Evolutionary conservation across 2,329 filamentous ascomycete genomes (phyloP).

Genomic region (Seiridium unicorne): DNA sequence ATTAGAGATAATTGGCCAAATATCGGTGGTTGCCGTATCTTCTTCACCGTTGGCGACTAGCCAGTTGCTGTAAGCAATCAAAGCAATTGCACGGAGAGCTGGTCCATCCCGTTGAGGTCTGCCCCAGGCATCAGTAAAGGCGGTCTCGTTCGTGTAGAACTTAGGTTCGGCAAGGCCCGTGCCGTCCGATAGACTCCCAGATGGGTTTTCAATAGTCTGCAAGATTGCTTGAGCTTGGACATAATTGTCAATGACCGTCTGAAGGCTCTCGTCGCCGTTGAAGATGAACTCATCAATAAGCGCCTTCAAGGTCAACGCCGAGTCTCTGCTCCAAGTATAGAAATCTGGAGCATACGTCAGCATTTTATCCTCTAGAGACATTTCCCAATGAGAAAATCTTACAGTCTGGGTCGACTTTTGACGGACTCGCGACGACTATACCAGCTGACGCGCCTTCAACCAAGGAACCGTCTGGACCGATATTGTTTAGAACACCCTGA

Average conservation of each 20-base stretch:
- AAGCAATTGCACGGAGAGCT: conserved; percentile 54
- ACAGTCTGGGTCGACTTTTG: conserved; percentile 52
- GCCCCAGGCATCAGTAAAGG: conserved; percentile 53
- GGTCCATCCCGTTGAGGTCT: conserved; percentile 60
- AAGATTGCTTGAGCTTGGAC: conserved; percentile 50
- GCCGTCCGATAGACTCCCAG: conserved; percentile 43
- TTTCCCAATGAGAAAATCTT: conserved; percentile 11
- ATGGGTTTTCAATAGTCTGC: conserved; percentile 52
- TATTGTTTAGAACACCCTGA: conserved; percentile 53
- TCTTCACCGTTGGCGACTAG: conserved; percentile 43
- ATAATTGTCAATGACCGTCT: conserved; percentile 48
- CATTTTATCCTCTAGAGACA: neutral
- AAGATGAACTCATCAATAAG: conserved; percentile 50
- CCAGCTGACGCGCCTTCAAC: conserved; percentile 47
- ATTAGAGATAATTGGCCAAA: conserved; percentile 56
- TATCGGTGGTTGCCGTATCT: conserved; percentile 37
- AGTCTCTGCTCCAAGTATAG: conserved; percentile 58
- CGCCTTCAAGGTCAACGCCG: conserved; percentile 50
- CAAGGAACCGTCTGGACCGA: conserved; percentile 48
- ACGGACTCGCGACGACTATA: conserved; percentile 54
- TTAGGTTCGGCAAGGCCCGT: conserved; percentile 55
- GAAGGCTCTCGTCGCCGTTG: conserved; percentile 39
- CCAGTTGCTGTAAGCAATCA: conserved; percentile 53
- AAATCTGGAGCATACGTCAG: conserved; percentile 37
- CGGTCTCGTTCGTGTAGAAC: conserved; percentile 48